Conservation (phyloP, 2,329 filamentous ascomycete species). For the Fusarium haematococcum region DNA sequence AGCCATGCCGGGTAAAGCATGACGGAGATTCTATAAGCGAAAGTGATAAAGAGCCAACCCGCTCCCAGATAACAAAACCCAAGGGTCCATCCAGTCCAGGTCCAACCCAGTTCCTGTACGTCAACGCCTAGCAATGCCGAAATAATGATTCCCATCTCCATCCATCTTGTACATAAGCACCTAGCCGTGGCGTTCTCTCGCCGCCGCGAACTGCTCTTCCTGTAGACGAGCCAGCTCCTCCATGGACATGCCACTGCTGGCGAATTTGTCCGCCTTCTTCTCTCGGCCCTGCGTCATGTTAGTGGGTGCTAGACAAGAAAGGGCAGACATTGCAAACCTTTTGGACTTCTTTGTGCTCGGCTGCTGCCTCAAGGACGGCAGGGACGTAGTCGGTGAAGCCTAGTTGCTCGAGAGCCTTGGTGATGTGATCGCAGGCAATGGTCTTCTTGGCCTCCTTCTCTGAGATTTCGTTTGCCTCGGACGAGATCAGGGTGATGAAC, state of each 20-base stretch:
- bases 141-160: conserved; percentile 38
- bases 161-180: conserved; percentile 12
- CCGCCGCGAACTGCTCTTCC: conserved; percentile 89
- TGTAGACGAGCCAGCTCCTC: conserved; percentile 91
- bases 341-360: conserved; percentile 91
- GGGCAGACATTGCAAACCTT: conserved; percentile 71
- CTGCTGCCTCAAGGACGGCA: conserved; percentile 86
- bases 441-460: conserved; percentile 99
- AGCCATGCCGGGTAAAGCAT: background rate
- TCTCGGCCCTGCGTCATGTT: conserved; percentile 78
- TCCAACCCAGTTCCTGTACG: conserved; percentile 32
- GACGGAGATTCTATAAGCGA: conserved; percentile 38
- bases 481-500: conserved; percentile 98
- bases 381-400: conserved; percentile 94
- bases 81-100: conserved; percentile 17
- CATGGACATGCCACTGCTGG: conserved; percentile 90
- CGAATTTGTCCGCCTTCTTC: conserved; percentile 97
- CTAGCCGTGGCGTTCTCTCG: conserved; percentile 57
- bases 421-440: conserved; percentile 97
- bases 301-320: conserved; percentile 51
- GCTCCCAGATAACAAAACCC: conserved; percentile 28
- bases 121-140: conserved; percentile 53
- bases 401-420: conserved; percentile 90
- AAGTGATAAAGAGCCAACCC: conserved; percentile 37
- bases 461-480: conserved; percentile 97